Evolutionary conservation across 768 basidiomycete species (phyloP).

Genomic region (Hericium alpestre): DNA sequence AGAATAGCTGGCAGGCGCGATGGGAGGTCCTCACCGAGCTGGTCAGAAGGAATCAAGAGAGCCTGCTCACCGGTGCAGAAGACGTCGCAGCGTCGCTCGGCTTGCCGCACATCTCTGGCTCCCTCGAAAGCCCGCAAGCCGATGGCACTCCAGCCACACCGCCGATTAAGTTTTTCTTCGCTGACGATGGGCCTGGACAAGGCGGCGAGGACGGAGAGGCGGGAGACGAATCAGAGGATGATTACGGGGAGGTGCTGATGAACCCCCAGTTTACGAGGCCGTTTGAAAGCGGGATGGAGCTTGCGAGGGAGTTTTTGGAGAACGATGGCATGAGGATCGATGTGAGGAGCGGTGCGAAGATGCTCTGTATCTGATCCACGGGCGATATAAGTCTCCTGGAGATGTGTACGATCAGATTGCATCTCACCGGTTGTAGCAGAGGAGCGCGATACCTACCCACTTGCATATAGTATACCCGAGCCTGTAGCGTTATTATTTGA

Average conservation of each 20-base stretch:
- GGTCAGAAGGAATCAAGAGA: constrained; percentile 8
- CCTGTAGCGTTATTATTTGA: no score
- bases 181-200: background rate
- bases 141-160: background rate
- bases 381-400: no score
- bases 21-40: constrained; percentile 14
- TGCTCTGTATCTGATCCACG: background rate
- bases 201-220: background rate
- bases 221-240: constrained; percentile 9
- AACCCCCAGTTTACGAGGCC: constrained; percentile 8
- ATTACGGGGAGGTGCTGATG: constrained; percentile 12
- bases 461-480: no score
- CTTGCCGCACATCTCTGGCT: constrained; percentile 3
- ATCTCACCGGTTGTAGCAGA: no score
- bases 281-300: background rate
- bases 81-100: constrained; percentile 2
- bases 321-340: background rate
- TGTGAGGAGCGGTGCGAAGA: constrained; percentile 1
- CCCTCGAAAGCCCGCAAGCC: constrained; percentile 6
- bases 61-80: background rate
- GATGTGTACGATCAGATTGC: no score
- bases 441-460: no score
- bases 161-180: constrained; percentile 5
- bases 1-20: constrained; percentile 12
- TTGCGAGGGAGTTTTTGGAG: background rate